A percentile compares a stretch with the other conserved stretches of the same genome.
These are phyloP conservation scores for Pueraria montana DNA, from an alignment of 306 rosid genomes.

Conservation along the genomic window DNA sequence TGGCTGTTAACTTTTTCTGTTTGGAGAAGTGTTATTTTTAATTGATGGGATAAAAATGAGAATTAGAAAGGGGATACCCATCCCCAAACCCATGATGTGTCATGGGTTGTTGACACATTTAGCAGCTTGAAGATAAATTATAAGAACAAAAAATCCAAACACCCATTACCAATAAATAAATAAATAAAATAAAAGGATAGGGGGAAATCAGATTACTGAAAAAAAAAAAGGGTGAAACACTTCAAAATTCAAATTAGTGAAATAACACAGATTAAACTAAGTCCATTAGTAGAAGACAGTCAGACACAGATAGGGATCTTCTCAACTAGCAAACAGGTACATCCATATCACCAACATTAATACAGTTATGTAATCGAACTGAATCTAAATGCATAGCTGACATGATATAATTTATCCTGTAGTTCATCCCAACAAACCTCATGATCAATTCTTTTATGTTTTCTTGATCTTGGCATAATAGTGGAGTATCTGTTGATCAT, in stretches of 20 bases:
- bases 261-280: constrained; percentile 13
- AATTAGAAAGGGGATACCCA: neutral
- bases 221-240: neutral
- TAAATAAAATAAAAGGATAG: neutral
- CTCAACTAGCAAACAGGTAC: constrained; percentile 5
- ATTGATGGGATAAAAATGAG: neutral
- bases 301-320: neutral
- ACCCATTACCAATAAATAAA: neutral
- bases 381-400: constrained; percentile 15
- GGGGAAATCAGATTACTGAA: constrained; percentile 21
- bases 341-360: constrained; percentile 9
- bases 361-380: constrained; percentile 22
- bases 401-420: constrained; percentile 20
- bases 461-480: constrained; percentile 32
- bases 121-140: constrained; percentile 1
- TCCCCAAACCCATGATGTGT: too few relatives aligned
- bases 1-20: neutral
- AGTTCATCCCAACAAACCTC: constrained; percentile 31
- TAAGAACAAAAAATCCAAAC: neutral
- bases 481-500: constrained; percentile 2
- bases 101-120: neutral
- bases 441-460: neutral
- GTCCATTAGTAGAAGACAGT: neutral
- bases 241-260: constrained; percentile 4
- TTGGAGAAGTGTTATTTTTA: neutral